Percentiles rank a stretch among this genome's conserved stretches.
phyloP scores from a whole-genome alignment of 2,329 filamentous ascomycete genomes.

The Ophiostoma triangulosporum region DNA sequence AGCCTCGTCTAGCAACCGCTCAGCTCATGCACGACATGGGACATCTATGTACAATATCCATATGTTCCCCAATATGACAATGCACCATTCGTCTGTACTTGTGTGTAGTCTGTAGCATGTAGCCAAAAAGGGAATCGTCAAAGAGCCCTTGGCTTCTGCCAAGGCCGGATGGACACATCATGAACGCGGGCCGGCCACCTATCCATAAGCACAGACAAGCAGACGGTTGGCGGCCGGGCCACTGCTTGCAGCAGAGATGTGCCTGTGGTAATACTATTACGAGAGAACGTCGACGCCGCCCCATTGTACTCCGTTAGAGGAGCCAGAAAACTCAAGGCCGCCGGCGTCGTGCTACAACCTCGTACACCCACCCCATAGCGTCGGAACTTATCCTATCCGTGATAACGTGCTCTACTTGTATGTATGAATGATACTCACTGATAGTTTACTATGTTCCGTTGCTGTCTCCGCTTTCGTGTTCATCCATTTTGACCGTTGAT shows the following conservation, averaged over 20 bases:
- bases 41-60: background rate
- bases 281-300: background rate
- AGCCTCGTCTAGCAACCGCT: background rate
- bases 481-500: background rate
- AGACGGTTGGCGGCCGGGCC: too few relatives aligned
- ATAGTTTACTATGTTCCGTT: background rate
- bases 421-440: background rate
- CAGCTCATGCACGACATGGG: background rate
- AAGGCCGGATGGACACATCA: background rate
- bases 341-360: background rate
- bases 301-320: background rate
- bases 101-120: background rate
- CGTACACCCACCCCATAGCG: background rate
- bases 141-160: background rate
- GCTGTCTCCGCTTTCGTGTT: background rate
- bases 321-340: background rate
- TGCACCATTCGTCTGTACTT: too few relatives aligned
- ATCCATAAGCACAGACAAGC: background rate
- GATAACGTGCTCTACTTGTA: background rate
- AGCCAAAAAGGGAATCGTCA: background rate
- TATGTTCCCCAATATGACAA: background rate
- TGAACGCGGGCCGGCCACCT: background rate
- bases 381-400: background rate
- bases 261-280: background rate
- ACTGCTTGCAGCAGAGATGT: too few relatives aligned